Evolutionary conservation across 2,329 filamentous ascomycete genomes (phyloP).

Genomic region (Zasmidium angulare): DNA sequence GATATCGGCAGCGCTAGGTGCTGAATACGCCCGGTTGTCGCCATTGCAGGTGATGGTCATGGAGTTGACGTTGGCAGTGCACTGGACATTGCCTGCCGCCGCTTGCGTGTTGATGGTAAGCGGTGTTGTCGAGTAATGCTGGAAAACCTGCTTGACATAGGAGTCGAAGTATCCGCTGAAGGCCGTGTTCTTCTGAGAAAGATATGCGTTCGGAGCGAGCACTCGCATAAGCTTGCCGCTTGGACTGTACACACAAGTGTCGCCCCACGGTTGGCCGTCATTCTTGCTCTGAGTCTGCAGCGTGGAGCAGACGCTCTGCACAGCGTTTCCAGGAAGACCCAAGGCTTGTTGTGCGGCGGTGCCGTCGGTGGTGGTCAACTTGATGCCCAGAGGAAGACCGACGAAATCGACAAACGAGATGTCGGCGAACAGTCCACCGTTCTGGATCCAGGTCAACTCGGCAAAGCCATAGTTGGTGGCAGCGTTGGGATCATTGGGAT

Average conservation of each 20-base stretch:
- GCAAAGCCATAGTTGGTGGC: slow-evolving; percentile 44
- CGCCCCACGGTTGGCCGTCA: slow-evolving; percentile 63
- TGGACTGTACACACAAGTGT: slow-evolving; percentile 53
- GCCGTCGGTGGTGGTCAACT: slow-evolving; percentile 52
- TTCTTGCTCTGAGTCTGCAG: slow-evolving; percentile 54
- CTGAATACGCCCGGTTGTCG: slow-evolving; percentile 49
- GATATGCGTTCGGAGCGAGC: slow-evolving; percentile 42
- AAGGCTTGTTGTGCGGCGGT: slow-evolving; percentile 48
- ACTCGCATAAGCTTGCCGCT: slow-evolving; percentile 41
- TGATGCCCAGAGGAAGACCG: slow-evolving; percentile 53
- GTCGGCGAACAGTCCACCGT: slow-evolving; percentile 12
- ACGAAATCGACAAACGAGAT: slow-evolving; percentile 25
- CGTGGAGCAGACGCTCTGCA: slow-evolving; percentile 55
- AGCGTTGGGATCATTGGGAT: slow-evolving; percentile 40
- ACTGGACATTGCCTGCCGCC: slow-evolving; percentile 53
- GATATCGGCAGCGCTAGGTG: slow-evolving; percentile 63
- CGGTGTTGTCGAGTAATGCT: slow-evolving; percentile 45
- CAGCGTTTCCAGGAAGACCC: slow-evolving; percentile 59
- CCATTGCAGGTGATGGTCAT: slow-evolving; percentile 40
- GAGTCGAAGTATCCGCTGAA: slow-evolving; percentile 52
- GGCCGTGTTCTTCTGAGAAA: slow-evolving; percentile 45
- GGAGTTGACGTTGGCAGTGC: slow-evolving; percentile 44
- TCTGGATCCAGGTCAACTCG: slow-evolving; percentile 45
- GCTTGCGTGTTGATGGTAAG: slow-evolving; percentile 66
- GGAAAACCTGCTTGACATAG: slow-evolving; percentile 55